A percentile compares a stretch with the other conserved stretches of the same genome.
phyloP scores from a whole-genome alignment of 2,329 filamentous ascomycete species.

The Ustulina deusta region DNA sequence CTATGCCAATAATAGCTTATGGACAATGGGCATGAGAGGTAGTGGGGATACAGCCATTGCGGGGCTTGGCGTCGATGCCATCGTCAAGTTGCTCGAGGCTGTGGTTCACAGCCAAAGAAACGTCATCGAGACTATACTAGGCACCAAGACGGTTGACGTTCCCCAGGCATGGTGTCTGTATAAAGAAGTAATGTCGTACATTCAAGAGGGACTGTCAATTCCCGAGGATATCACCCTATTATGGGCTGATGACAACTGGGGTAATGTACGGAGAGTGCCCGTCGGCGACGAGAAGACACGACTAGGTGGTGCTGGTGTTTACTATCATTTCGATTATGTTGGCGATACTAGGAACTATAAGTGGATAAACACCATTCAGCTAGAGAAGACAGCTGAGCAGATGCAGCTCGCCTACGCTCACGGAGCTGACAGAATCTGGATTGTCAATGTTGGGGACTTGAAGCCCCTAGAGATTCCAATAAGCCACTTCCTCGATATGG shows the following conservation, averaged over 20 bases:
- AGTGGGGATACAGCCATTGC: slow-evolving; percentile 72
- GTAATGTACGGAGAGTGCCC: slow-evolving; percentile 70
- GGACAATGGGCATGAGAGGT: slow-evolving; percentile 78
- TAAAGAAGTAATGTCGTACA: slow-evolving; percentile 79
- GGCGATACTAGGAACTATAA: slow-evolving; percentile 70
- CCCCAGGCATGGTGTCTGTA: slow-evolving; percentile 81
- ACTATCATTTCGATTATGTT: slow-evolving; percentile 68
- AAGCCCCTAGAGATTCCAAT: slow-evolving; percentile 74
- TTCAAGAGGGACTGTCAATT: slow-evolving; percentile 70
- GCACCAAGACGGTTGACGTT: slow-evolving; percentile 62
- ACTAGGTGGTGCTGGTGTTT: slow-evolving; percentile 69
- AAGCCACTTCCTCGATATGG: slow-evolving; percentile 75
- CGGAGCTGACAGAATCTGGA: slow-evolving; percentile 70
- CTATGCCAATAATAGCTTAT: slow-evolving; percentile 72
- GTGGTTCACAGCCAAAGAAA: slow-evolving; percentile 71
- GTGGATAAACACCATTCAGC: slow-evolving; percentile 75
- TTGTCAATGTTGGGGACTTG: slow-evolving; percentile 74
- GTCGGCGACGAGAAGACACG: slow-evolving; percentile 64
- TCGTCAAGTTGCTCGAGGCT: slow-evolving; percentile 69
- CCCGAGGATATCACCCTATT: slow-evolving; percentile 72
- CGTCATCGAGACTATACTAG: slow-evolving; percentile 68
- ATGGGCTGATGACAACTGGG: slow-evolving; percentile 74
- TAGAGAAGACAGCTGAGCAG: slow-evolving; percentile 74
- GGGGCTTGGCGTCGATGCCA: slow-evolving; percentile 65
- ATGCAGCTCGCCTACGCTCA: slow-evolving; percentile 71